Evolutionary conservation across 495 filamentous ascomycete species (phyloP).

Genomic region (Apodospora peruviana): DNA sequence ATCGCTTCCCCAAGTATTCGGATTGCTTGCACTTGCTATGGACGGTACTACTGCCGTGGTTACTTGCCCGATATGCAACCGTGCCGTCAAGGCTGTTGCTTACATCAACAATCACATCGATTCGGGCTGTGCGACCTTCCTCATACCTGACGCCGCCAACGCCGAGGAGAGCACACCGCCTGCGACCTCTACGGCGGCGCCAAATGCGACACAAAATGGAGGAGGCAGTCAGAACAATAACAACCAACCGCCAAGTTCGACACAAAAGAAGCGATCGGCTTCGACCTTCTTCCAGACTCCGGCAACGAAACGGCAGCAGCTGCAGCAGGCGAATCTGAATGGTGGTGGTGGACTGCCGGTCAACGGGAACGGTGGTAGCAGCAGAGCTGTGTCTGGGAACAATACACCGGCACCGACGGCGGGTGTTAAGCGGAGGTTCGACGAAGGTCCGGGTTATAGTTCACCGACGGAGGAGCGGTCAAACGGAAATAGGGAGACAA

Average conservation of each 20-base stretch:
- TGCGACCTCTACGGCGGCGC: not conserved
- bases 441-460: conserved; percentile 35
- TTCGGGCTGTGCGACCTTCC: conserved; percentile 63
- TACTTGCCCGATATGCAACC: conserved; percentile 79
- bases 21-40: too few relatives aligned
- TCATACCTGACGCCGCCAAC: conserved; percentile 27
- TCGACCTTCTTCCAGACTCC: conserved; percentile 76
- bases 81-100: conserved; percentile 62
- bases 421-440: conserved; percentile 35
- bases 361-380: conserved; percentile 21
- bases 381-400: not conserved
- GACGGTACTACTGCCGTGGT: too few relatives aligned
- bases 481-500: conserved; percentile 3
- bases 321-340: conserved; percentile 31
- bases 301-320: conserved; percentile 51
- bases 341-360: conserved; percentile 2
- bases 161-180: not conserved
- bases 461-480: conserved; percentile 16
- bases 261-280: conserved; percentile 49
- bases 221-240: conserved; percentile 10
- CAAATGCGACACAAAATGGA: conserved; percentile 2
- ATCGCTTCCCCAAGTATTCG: too few relatives aligned
- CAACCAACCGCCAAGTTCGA: conserved; percentile 34
- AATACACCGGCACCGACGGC: not conserved
- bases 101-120: conserved; percentile 96